Evolutionary conservation across 108 stramenopile genomes (phyloP), one percentile per base, ranked within the genome.

Genomic region (Skeletonema menzelii): DNA sequence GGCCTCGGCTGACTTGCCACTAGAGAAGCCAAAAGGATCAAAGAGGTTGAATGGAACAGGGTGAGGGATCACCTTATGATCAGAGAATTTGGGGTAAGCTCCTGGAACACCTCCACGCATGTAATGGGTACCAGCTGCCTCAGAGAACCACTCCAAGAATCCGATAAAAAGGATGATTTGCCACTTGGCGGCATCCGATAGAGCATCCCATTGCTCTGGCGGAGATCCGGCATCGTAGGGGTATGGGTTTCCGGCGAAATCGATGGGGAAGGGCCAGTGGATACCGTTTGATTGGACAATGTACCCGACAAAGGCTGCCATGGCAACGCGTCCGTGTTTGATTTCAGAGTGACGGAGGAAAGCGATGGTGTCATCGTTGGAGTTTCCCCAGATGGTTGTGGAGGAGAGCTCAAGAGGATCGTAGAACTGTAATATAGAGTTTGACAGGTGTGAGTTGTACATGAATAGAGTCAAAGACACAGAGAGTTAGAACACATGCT

Each of bases 131-230:
- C 84, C 84, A 34, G 75, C 87, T 38, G 86, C 71, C 75, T 92
- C 91, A 38, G 74, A 79, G 76, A 85, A 92, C 82, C 84, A 84
- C 72, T 92, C 91, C 53, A 92, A 76, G 84, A 92, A 89, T 27
- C 88, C 85, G 72, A 92, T 67, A 69, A 92, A 88, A 47, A 88
- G 86, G 70, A 92, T 85, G 82, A 92, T 92, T 82, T 92, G 91
- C 91, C 91, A 92, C 86, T 88, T 92, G 77, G 88, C 87, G 8
- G 88, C 86, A 72, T 86, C 88, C 17, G 86, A 74, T 28, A 92
- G 80, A 10, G 88, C 87, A 80, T 89, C 91, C 91, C 91, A 92
- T 63, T 88, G 86, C 57, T 88, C 87, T 20, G 87, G 88, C 31
- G 88, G 88, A 14, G 78, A 79, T 57, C 83, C 83, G 22, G 84